Evolutionary conservation across 371 early-diverging fungal species (phyloP).

Genomic region (Actinomucor elegans): DNA sequence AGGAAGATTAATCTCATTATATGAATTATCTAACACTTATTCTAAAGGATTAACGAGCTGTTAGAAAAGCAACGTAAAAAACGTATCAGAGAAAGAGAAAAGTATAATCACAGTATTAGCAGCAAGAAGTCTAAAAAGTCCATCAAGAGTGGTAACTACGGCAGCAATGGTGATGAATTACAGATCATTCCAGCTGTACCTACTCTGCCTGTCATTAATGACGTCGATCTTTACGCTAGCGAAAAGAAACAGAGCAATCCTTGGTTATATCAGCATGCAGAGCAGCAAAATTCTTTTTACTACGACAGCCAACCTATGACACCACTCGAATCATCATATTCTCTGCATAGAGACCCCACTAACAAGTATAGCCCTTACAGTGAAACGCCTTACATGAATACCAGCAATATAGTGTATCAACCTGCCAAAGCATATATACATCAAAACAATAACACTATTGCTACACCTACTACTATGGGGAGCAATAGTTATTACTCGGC

Average conservation of each 20-base stretch:
- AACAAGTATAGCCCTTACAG: conserved; percentile 3
- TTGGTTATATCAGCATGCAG: conserved; percentile 8
- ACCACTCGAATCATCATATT: conserved; percentile 10
- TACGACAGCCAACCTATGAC: conserved; percentile 7
- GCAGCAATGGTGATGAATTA: neutral
- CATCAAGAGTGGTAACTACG: neutral
- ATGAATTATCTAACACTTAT: neutral
- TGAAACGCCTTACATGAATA: neutral
- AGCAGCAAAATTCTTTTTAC: conserved; percentile 6
- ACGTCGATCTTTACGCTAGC: conserved; percentile 5
- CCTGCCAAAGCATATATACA: neutral
- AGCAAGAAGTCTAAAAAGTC: conserved; percentile 17
- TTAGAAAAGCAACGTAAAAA: conserved; percentile 37
- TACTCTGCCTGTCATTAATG: conserved; percentile 11
- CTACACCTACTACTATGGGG: neutral
- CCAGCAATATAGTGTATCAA: neutral
- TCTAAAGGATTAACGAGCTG: conserved; percentile 31
- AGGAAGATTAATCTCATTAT: neutral
- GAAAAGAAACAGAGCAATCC: conserved; percentile 3
- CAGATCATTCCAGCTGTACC: conserved; percentile 5
- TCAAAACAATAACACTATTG: neutral
- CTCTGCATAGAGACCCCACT: conserved; percentile 4
- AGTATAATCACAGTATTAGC: conserved; percentile 12
- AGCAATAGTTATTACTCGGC: neutral
- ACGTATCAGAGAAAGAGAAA: conserved; percentile 26